Evolutionary conservation across 805 yeast species (phyloP), one percentile per base, ranked within the genome.

Genomic region (Kregervanrija delftensis): DNA sequence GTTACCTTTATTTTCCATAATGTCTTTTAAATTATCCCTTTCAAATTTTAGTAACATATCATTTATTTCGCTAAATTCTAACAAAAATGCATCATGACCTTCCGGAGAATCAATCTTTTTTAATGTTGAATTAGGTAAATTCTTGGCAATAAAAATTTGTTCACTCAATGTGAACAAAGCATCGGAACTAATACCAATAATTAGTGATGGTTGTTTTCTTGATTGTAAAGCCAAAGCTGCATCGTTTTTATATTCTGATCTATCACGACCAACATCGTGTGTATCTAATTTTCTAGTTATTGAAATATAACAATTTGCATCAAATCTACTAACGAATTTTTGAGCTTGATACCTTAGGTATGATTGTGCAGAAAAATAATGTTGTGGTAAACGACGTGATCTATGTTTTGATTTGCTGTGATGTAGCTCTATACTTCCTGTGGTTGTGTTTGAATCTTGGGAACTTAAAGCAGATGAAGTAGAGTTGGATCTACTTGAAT

Each of bases 241-340:
- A 16, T 62, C 56, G 35, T 67, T 68, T 32, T 58, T 58, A 50
- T 45, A 65, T 43, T 64, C 64, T 3, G 71, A 66, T 46, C 91
- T 73, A 44, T 83, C 93, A 47, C 99, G 74, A 0, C 95, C 80
- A 40, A 93, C 79, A 61, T 93, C 99, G 61, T 93, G 98, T 0
- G 99, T 89, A 57, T 93, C 99, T 32, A 93, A 68, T 63, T 93
- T 93, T 57, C 98, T 74, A 0, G 97, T 86, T 46, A 93, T 87
- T 22, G 97, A 79, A 43, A 93, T 89, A 65, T 93, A 93, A 66
- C 98, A 93, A 61, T 93, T 93, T 22, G 99, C 96, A 64, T 93
- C 99, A 57, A 91, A 93, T 55, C 99, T 71, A 37, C 77, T 72
- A 39, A 90, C 81, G 61, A 93, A 93, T 63, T 93, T 93, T 44